A percentile compares a stretch with the other conserved stretches of the same genome.
Conservation (phyloP, 1,284 basidiomycete genomes). For the Lentinus polychrous region DNA sequence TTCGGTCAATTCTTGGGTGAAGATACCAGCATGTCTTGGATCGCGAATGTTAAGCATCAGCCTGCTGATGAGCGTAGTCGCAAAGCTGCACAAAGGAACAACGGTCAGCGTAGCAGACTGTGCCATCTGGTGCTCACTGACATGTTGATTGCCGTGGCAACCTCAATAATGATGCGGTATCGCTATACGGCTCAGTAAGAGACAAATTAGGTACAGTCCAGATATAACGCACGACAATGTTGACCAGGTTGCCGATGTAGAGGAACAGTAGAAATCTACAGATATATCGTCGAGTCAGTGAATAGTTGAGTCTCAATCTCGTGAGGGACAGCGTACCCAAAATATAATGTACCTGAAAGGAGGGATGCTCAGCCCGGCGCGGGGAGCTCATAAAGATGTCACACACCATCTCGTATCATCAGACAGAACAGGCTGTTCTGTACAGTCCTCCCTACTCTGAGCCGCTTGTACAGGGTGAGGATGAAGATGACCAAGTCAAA, state of each 20-base stretch:
- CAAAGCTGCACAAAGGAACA: slow-evolving; percentile 5
- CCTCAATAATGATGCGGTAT: too few species aligned
- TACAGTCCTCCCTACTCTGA: slow-evolving; percentile 1
- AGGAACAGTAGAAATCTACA: too few species aligned
- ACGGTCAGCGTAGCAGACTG: not conserved
- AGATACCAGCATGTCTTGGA: slow-evolving; percentile 2
- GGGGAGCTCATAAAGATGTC: not conserved
- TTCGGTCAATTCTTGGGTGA: not conserved
- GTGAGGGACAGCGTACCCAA: not conserved
- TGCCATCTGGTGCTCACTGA: too few species aligned
- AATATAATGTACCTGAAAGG: not conserved
- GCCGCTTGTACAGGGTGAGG: slow-evolving; percentile 13
- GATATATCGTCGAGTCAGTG: too few species aligned
- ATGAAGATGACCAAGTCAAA: slow-evolving; percentile 14
- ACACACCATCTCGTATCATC: slow-evolving; percentile 16
- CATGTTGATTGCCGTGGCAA: too few species aligned
- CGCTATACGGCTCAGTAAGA: too few species aligned
- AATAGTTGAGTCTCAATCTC: not conserved
- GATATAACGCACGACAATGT: too few species aligned
- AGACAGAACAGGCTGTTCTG: slow-evolving; percentile 7
- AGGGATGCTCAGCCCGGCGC: not conserved
- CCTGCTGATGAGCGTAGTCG: slow-evolving; percentile 13
- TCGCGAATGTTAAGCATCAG: slow-evolving; percentile 18
- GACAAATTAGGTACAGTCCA: too few species aligned
- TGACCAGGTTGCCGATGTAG: too few species aligned